A percentile compares a stretch with the other conserved stretches of the same genome.
phyloP scores from a whole-genome alignment of 768 basidiomycete genomes.

The Lanmaoa rubissima region DNA sequence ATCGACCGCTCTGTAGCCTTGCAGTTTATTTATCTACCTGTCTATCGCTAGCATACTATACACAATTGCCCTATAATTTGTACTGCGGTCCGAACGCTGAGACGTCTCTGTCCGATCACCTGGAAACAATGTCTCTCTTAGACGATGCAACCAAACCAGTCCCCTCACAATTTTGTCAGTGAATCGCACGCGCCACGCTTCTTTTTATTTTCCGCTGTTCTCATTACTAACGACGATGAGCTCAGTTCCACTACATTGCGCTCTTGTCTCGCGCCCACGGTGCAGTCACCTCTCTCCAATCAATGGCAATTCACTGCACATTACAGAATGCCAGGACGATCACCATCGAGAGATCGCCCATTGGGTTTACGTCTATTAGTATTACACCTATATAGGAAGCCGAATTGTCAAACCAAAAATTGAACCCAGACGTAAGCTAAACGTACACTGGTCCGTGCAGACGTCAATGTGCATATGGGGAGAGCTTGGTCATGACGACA shows the following conservation, averaged over 20 bases:
- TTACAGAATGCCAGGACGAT: conserved; percentile 9
- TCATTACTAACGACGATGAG: background rate
- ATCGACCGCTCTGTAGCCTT: conserved; percentile 25
- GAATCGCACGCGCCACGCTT: background rate
- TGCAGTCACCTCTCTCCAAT: background rate
- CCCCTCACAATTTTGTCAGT: background rate
- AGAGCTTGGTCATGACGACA: conserved; percentile 5
- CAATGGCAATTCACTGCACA: background rate
- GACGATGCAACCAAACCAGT: background rate
- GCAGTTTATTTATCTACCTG: conserved; percentile 23
- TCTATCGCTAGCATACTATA: conserved; percentile 16
- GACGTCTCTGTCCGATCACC: background rate
- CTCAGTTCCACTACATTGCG: background rate
- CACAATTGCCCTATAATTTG: conserved; percentile 8
- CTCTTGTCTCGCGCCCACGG: background rate
- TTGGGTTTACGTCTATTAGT: conserved; percentile 4
- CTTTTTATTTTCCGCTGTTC: background rate
- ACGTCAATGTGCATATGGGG: background rate
- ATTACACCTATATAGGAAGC: background rate
- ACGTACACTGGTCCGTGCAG: background rate
- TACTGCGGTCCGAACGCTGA: conserved; percentile 15
- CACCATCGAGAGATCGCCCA: conserved; percentile 19
- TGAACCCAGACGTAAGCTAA: background rate
- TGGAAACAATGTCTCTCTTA: conserved; percentile 3
- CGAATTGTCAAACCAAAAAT: background rate